These are phyloP conservation scores for Lactuca saligna DNA, from an alignment of 129 eudicot genomes.

Conservation along the genomic window DNA sequence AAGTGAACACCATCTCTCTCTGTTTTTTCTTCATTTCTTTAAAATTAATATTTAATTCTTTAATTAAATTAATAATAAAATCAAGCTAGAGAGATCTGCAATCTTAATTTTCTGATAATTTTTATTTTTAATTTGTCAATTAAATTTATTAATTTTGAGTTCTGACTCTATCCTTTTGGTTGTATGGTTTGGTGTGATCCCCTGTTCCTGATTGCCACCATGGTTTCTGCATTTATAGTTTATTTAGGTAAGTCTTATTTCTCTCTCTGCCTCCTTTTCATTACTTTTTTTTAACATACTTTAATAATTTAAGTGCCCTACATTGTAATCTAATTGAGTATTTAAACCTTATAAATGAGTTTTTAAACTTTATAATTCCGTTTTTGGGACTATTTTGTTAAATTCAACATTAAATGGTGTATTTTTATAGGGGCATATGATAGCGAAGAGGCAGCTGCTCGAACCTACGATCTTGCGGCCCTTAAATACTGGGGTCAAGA, in stretches of 20 bases:
- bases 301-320: slow-evolving; percentile 15
- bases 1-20: slow-evolving; percentile 42
- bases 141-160: slow-evolving; percentile 23
- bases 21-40: slow-evolving; percentile 18
- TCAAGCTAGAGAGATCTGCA: slow-evolving; percentile 59
- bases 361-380: background rate
- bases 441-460: slow-evolving; percentile 86
- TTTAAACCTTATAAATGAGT: background rate
- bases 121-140: slow-evolving; percentile 24
- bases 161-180: slow-evolving; percentile 52
- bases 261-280: slow-evolving; percentile 8
- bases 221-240: slow-evolving; percentile 51
- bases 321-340: background rate
- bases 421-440: slow-evolving; percentile 75
- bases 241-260: slow-evolving; percentile 64
- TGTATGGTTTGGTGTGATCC: slow-evolving; percentile 48
- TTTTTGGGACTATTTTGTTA: slow-evolving; percentile 12
- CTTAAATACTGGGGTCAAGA: slow-evolving; percentile 90
- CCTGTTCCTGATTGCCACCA: slow-evolving; percentile 35
- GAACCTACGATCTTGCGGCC: slow-evolving; percentile 98
- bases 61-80: slow-evolving; percentile 12
- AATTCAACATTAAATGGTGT: slow-evolving; percentile 6
- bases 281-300: slow-evolving; percentile 9
- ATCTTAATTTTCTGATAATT: slow-evolving; percentile 26
- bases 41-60: background rate